Percentiles rank a stretch among this genome's conserved stretches.
These are phyloP conservation scores for Apiospora rasikravindrae DNA, from an alignment of 2,329 filamentous ascomycete genomes.

Conservation along the genomic window DNA sequence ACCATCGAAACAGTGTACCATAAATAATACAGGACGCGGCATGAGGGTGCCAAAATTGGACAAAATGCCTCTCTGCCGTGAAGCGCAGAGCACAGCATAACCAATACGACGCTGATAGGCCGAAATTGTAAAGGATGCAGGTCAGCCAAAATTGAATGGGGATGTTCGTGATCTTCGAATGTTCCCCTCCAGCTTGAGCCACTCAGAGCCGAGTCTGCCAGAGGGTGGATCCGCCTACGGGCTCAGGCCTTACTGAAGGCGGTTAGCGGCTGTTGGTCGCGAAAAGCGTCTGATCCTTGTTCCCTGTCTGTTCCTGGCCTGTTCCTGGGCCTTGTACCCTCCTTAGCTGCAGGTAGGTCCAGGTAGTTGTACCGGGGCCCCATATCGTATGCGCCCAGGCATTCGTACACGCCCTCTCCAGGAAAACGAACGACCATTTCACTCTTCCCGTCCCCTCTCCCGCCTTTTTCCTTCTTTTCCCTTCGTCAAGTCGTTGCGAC, in stretches of 20 bases:
- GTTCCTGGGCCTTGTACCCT: background rate
- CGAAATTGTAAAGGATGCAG: slow-evolving; percentile 9
- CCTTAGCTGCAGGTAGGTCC: background rate
- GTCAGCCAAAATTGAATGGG: slow-evolving; percentile 11
- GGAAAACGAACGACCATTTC: slow-evolving; percentile 12
- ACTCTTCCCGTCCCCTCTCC: slow-evolving; percentile 5
- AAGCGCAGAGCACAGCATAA: background rate
- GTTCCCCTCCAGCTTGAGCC: slow-evolving; percentile 11
- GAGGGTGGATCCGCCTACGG: slow-evolving; percentile 2
- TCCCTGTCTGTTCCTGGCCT: slow-evolving; percentile 7
- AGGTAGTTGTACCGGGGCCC: background rate
- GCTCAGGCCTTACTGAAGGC: background rate
- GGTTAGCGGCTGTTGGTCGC: background rate
- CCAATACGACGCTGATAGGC: background rate
- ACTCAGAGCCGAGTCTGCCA: slow-evolving; percentile 3
- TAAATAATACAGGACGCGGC: background rate
- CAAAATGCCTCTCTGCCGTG: background rate
- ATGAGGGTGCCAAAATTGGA: background rate
- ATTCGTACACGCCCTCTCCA: background rate
- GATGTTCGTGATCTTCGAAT: slow-evolving; percentile 14
- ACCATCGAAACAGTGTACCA: too few species aligned
- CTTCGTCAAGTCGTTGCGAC: slow-evolving; percentile 15
- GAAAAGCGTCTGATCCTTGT: background rate
- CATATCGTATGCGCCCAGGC: background rate
- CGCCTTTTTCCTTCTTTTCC: slow-evolving; percentile 17